Base-by-base conservation (phyloP, 495 filamentous ascomycete species). In the Chaetomidium leptoderma region DNA sequence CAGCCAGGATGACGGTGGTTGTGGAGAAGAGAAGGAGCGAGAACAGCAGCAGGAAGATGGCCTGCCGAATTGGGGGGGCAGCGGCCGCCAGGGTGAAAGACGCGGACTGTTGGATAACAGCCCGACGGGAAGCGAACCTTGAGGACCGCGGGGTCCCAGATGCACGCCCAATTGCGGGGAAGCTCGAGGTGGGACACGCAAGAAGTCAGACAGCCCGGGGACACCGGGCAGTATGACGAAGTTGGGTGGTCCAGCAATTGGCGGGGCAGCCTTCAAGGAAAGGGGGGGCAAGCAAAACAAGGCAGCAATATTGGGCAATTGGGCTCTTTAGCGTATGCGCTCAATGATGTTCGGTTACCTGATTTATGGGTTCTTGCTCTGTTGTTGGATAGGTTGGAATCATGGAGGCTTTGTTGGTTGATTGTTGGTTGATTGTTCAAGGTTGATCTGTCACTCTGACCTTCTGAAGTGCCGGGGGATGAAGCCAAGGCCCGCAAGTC, bases 1-100 rank as follows among this genome's bases (percentile, higher is more conserved):
- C 80, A 73, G 91, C 90, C 90, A 96, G 86, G 74, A 86, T 90
- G 85, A 85, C 68, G 67, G 74, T 63, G 47, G 85, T 70, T 61
- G 73, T 70, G 61, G 83, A 62, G 73, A 91, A 81, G 65, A 89
- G 75, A 67, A 87, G 51, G 69, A 89, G 54, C 64, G 76, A 66
- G 65, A 84, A 72, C 60, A 82, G 61, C 62, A 79, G 62, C 58
- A 81, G 62, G 65, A 82, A 66, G 62, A 72, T 70, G 61, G 67
- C 69, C 65, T 66, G 65, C 62, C 66, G 65, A 45, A 60, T 62
- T 59, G 76, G 63, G 62, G 70, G 48, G 53, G 67, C 66, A 53
- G 61, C 46, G 39, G 66, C 67, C 69, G 78, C 78, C 78, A 81
- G 73, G 59, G 46, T 71, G 66, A 67, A 59, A 42, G 40, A 21